A percentile compares a stretch with the other conserved stretches of the same genome.
Conservation (phyloP, 345 rosid genomes). For the Microthlaspi erraticum region DNA sequence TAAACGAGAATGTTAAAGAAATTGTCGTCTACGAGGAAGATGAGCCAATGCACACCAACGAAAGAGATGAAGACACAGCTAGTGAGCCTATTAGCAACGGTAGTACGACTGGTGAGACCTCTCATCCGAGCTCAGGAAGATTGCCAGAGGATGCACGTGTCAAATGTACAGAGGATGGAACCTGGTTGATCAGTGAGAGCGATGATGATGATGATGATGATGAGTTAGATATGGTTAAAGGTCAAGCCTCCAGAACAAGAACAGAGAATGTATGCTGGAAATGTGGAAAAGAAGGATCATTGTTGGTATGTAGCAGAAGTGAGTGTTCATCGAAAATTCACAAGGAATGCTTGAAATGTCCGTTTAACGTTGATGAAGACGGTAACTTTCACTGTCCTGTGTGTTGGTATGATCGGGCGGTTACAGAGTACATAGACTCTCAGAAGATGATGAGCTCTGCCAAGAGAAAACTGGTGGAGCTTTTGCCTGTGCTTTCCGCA, state of each 20-base stretch:
- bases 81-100: neutral
- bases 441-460: constrained; percentile 25
- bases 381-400: constrained; percentile 37
- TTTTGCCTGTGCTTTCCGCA: constrained; percentile 13
- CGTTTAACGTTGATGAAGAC: constrained; percentile 21
- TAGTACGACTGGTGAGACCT: constrained; percentile 18
- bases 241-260: constrained; percentile 11
- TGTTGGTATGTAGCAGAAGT: constrained; percentile 38
- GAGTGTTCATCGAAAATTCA: constrained; percentile 41
- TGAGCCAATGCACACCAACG: constrained; percentile 28
- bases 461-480: constrained; percentile 31
- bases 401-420: constrained; percentile 35
- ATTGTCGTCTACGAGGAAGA: constrained; percentile 23
- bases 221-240: constrained; percentile 32
- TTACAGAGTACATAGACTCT: constrained; percentile 27
- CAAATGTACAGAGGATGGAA: constrained; percentile 38
- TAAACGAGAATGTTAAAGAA: constrained; percentile 20
- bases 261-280: constrained; percentile 32
- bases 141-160: constrained; percentile 19
- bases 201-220: constrained; percentile 39
- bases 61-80: constrained; percentile 18
- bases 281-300: constrained; percentile 38
- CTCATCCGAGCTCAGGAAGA: constrained; percentile 18
- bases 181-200: constrained; percentile 37
- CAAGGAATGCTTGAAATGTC: constrained; percentile 35